phyloP scores from a whole-genome alignment of 305 asterid genomes.

The Fraxinus albicans region DNA sequence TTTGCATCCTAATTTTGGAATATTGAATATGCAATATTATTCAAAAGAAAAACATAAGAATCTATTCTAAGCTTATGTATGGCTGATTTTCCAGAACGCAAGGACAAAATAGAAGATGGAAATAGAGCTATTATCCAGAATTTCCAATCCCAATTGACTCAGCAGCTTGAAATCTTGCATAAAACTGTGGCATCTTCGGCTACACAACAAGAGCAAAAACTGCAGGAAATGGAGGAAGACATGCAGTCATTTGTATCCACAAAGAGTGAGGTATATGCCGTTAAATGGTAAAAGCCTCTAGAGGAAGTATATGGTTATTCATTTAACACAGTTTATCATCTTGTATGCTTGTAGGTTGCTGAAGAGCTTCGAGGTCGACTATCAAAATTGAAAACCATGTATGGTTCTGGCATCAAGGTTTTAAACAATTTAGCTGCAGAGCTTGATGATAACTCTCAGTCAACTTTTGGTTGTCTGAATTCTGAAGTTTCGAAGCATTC shows the following conservation, averaged over 20 bases:
- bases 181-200: constrained; percentile 39
- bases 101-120: constrained; percentile 41
- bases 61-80: background rate
- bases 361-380: constrained; percentile 39
- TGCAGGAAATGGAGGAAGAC: constrained; percentile 43
- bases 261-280: constrained; percentile 40
- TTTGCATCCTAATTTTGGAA: constrained; percentile 22
- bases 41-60: background rate
- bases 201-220: constrained; percentile 44
- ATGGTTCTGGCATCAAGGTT: constrained; percentile 30
- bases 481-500: constrained; percentile 44
- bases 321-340: constrained; percentile 7
- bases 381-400: constrained; percentile 33
- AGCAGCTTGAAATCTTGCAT: constrained; percentile 45
- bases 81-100: constrained; percentile 36
- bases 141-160: constrained; percentile 39
- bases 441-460: constrained; percentile 36
- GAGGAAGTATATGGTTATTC: background rate
- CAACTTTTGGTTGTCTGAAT: constrained; percentile 38
- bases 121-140: constrained; percentile 40
- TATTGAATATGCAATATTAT: background rate
- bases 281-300: constrained; percentile 13
- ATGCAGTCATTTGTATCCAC: constrained; percentile 39
- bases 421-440: constrained; percentile 45
- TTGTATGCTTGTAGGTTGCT: constrained; percentile 35